A percentile compares a stretch with the other conserved stretches of the same genome.
Conservation (phyloP, 2,329 filamentous ascomycete genomes). For the Zymoseptoria ardabiliae region DNA sequence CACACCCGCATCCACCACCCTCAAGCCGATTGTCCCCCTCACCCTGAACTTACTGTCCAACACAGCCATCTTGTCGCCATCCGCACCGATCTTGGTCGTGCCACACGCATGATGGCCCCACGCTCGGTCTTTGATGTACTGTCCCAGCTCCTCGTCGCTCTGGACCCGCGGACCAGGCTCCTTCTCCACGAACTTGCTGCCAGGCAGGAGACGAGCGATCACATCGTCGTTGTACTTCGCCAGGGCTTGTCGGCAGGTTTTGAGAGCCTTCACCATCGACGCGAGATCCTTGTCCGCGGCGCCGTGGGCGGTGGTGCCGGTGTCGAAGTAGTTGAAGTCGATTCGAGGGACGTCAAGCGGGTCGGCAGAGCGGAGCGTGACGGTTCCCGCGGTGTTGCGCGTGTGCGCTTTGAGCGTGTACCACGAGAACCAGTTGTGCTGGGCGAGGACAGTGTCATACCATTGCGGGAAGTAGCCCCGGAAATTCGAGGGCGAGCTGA, state of each 20-base stretch:
- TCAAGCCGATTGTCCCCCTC: slow-evolving; percentile 9
- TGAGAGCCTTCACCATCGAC: slow-evolving; percentile 44
- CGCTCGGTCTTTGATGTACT: slow-evolving; percentile 37
- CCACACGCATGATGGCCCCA: slow-evolving; percentile 53
- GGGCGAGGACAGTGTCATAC: slow-evolving; percentile 38
- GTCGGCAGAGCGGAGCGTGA: slow-evolving; percentile 53
- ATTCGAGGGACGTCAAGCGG: slow-evolving; percentile 59
- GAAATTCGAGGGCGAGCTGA: slow-evolving; percentile 50
- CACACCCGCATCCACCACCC: slow-evolving; percentile 21
- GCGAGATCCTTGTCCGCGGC: slow-evolving; percentile 40
- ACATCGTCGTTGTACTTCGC: slow-evolving; percentile 8
- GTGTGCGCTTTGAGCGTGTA: slow-evolving; percentile 55
- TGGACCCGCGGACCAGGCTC: slow-evolving; percentile 37
- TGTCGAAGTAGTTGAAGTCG: slow-evolving; percentile 53
- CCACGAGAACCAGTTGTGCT: slow-evolving; percentile 42
- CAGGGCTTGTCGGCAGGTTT: slow-evolving; percentile 18
- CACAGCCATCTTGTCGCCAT: slow-evolving; percentile 12
- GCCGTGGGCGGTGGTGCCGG: slow-evolving; percentile 33
- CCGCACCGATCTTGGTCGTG: slow-evolving; percentile 47
- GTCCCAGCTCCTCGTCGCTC: slow-evolving; percentile 38
- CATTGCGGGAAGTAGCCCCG: slow-evolving; percentile 50
- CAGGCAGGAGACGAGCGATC: neutral
- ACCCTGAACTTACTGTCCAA: slow-evolving; percentile 13
- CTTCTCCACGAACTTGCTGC: slow-evolving; percentile 27
- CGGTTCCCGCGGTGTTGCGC: slow-evolving; percentile 53